Percentiles rank a stretch among this genome's conserved stretches.
These are phyloP conservation scores for Paulinella micropora DNA, from an alignment of 78 protist species.

Conservation along the genomic window DNA sequence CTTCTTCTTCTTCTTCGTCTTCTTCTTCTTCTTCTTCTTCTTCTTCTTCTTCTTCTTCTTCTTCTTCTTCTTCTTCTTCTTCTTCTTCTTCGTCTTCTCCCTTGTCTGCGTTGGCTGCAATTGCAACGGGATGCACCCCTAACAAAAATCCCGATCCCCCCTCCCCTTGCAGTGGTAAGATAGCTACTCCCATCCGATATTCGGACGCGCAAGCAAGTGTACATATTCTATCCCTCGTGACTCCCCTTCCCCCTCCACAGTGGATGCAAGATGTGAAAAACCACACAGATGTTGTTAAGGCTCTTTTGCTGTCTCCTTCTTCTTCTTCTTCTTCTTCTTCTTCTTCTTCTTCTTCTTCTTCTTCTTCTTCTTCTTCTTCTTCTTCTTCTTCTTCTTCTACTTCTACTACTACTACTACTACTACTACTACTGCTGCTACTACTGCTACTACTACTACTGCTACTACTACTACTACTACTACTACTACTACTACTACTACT, in stretches of 20 bases:
- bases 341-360: neutral
- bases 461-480: neutral
- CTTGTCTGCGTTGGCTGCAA: too few relatives aligned
- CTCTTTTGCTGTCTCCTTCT: too few relatives aligned
- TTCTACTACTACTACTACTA: neutral
- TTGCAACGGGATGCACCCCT: too few relatives aligned
- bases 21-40: too few relatives aligned
- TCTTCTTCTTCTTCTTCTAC: neutral
- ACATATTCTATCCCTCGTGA: too few relatives aligned
- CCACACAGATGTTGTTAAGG: too few relatives aligned
- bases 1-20: too few relatives aligned
- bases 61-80: constrained; percentile 4
- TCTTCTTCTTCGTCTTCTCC: too few relatives aligned
- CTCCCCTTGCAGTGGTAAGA: neutral
- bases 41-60: neutral
- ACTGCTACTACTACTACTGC: neutral
- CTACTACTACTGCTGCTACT: neutral
- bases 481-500: neutral
- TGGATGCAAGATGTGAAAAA: too few relatives aligned
- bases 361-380: neutral
- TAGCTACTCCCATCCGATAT: neutral
- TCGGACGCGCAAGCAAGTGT: neutral
- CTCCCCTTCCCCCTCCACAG: too few relatives aligned
- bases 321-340: too few relatives aligned
- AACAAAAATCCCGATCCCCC: too few relatives aligned